Percentiles rank a stretch among this genome's conserved stretches.
These are phyloP conservation scores for Nicotiana benthamiana DNA, from an alignment of 257 asterid species.

Conservation along the genomic window DNA sequence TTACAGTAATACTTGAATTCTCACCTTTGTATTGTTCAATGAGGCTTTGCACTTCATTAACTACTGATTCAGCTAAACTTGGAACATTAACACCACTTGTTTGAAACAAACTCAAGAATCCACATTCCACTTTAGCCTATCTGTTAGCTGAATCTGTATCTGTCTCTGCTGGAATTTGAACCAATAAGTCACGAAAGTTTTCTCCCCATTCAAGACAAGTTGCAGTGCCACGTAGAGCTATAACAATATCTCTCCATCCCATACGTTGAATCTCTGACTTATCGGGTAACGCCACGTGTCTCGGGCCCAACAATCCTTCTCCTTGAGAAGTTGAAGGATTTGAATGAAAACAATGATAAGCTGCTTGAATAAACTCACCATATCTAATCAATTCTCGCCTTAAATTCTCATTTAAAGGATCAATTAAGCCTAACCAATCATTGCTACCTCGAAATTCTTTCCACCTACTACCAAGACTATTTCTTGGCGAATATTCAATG, in stretches of 20 bases:
- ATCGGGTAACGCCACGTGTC: conserved; percentile 55
- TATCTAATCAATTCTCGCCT: conserved; percentile 73
- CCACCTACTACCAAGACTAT: conserved; percentile 61
- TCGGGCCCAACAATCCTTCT: conserved; percentile 22
- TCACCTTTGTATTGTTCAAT: conserved; percentile 72
- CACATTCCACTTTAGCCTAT: conserved; percentile 61
- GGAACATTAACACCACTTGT: conserved; percentile 68
- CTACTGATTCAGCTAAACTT: conserved; percentile 64
- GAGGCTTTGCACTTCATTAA: conserved; percentile 50
- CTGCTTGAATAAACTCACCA: conserved; percentile 92
- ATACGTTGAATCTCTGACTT: conserved; percentile 69
- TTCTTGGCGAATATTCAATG: conserved; percentile 64
- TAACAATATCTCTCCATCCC: conserved; percentile 87
- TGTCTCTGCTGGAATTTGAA: conserved; percentile 25
- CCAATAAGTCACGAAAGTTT: conserved; percentile 53
- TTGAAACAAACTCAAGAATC: conserved; percentile 48
- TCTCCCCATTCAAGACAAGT: conserved; percentile 96
- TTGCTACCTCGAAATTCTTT: conserved; percentile 71
- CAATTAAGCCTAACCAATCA: conserved; percentile 79
- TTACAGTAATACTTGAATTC: conserved; percentile 62
- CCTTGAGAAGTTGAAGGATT: conserved; percentile 45
- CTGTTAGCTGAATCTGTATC: background rate
- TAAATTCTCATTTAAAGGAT: conserved; percentile 89
- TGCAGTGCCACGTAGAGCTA: conserved; percentile 84
- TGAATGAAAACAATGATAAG: conserved; percentile 70